These are phyloP conservation scores for Pythium scleroteichum DNA, from an alignment of 352 stramenopile genomes.

Conservation along the genomic window DNA sequence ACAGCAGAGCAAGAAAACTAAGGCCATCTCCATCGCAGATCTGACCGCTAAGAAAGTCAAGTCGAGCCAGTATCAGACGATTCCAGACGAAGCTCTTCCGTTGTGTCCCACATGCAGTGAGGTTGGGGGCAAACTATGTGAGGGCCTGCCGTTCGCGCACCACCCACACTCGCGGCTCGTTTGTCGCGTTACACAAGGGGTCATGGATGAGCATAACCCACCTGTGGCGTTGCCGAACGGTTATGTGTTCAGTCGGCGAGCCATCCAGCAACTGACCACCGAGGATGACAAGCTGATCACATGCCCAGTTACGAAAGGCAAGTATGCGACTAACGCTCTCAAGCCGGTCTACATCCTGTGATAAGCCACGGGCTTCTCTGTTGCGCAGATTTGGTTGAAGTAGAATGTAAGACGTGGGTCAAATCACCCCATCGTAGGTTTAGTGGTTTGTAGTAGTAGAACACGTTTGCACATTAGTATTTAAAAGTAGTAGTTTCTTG, in stretches of 20 bases:
- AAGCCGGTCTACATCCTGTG: constrained; percentile 84
- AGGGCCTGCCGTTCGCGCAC: constrained; percentile 65
- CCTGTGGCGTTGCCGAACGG: constrained; percentile 80
- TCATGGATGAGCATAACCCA: constrained; percentile 88
- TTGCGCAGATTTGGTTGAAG: neutral
- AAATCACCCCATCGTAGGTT: neutral
- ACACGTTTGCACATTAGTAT: constrained; percentile 23
- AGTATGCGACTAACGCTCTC: constrained; percentile 56
- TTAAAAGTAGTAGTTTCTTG: constrained; percentile 21
- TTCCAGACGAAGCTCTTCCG: constrained; percentile 31
- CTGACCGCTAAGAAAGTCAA: constrained; percentile 6
- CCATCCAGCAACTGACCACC: constrained; percentile 59
- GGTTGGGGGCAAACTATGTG: constrained; percentile 59
- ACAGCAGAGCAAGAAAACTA: constrained; percentile 51
- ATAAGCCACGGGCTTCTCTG: neutral
- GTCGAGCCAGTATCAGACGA: constrained; percentile 35
- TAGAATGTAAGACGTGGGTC: neutral
- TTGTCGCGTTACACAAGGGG: constrained; percentile 71
- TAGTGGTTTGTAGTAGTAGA: constrained; percentile 21
- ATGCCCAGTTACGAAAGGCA: constrained; percentile 72
- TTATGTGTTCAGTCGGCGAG: constrained; percentile 79
- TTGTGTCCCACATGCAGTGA: constrained; percentile 80
- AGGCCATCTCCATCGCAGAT: constrained; percentile 22
- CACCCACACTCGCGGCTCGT: constrained; percentile 84
- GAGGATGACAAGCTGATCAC: constrained; percentile 45